Conservation (phyloP, 805 yeast species). For the Torulaspora delbrueckii region DNA sequence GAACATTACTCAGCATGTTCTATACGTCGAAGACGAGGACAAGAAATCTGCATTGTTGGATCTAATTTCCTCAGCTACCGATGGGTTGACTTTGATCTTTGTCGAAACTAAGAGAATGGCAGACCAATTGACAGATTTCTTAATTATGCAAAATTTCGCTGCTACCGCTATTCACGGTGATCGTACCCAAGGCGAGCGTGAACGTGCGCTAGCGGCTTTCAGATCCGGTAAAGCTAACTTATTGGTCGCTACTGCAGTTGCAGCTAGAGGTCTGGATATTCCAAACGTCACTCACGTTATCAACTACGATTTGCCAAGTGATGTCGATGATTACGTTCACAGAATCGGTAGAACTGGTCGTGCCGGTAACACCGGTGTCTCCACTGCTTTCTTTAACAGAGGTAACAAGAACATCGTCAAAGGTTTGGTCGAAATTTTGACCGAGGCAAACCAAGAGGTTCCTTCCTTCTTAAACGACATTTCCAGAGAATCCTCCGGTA, state of each 20-base stretch:
- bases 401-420: slow-evolving; percentile 84
- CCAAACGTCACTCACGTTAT: slow-evolving; percentile 98
- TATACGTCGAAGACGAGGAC: slow-evolving; percentile 89
- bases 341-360: slow-evolving; percentile 99
- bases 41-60: slow-evolving; percentile 88
- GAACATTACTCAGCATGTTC: slow-evolving; percentile 90
- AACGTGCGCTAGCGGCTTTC: slow-evolving; percentile 91
- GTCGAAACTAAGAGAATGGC: slow-evolving; percentile 99
- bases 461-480: slow-evolving; percentile 82
- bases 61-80: slow-evolving; percentile 72
- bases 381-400: slow-evolving; percentile 98
- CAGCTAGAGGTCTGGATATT: slow-evolving; percentile 99
- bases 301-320: slow-evolving; percentile 94
- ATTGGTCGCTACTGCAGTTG: slow-evolving; percentile 98
- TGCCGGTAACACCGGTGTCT: slow-evolving; percentile 99
- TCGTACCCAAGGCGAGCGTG: slow-evolving; percentile 97
- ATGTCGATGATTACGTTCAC: slow-evolving; percentile 97
- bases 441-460: slow-evolving; percentile 97
- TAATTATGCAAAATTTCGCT: slow-evolving; percentile 83
- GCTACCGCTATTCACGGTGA: slow-evolving; percentile 99
- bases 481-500: slow-evolving; percentile 65
- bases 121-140: slow-evolving; percentile 87
- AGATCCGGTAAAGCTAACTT: slow-evolving; percentile 88
- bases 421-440: slow-evolving; percentile 78
- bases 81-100: slow-evolving; percentile 86